phyloP scores from a whole-genome alignment of 148 eudicot species.

The Silene uniflora region DNA sequence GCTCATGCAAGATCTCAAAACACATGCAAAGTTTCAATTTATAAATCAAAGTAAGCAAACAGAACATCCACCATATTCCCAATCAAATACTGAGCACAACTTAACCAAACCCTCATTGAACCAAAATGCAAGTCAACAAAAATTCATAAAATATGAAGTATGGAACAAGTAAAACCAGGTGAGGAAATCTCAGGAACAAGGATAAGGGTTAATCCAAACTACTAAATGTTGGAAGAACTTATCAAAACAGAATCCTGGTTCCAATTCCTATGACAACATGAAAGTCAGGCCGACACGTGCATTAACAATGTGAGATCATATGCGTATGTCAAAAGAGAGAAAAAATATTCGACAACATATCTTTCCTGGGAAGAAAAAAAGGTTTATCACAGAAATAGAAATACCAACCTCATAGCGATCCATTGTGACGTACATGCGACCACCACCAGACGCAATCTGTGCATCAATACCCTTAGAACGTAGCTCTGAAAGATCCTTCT shows the following conservation, averaged over 20 bases:
- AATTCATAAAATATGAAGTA: background rate
- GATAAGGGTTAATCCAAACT: background rate
- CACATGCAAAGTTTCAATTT: background rate
- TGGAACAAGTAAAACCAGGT: background rate
- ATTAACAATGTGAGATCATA: background rate
- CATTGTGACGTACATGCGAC: slow-evolving; percentile 91
- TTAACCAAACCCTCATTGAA: background rate
- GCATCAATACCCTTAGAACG: slow-evolving; percentile 86
- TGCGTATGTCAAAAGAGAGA: background rate
- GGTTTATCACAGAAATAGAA: background rate
- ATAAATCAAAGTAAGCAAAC: background rate
- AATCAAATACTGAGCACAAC: background rate
- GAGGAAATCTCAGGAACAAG: background rate
- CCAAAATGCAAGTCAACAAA: background rate
- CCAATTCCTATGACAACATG: background rate
- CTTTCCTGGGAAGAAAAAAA: background rate
- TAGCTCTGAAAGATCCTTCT: slow-evolving; percentile 60
- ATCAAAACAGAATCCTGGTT: background rate
- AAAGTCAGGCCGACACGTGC: background rate
- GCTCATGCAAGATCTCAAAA: background rate
- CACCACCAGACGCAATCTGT: slow-evolving; percentile 90
- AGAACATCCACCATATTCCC: background rate
- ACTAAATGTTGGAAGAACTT: background rate
- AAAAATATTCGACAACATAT: background rate
- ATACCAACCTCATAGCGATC: slow-evolving; percentile 86